These are phyloP conservation scores for Croton setiger DNA, from an alignment of 441 rosid species.

Conservation along the genomic window DNA sequence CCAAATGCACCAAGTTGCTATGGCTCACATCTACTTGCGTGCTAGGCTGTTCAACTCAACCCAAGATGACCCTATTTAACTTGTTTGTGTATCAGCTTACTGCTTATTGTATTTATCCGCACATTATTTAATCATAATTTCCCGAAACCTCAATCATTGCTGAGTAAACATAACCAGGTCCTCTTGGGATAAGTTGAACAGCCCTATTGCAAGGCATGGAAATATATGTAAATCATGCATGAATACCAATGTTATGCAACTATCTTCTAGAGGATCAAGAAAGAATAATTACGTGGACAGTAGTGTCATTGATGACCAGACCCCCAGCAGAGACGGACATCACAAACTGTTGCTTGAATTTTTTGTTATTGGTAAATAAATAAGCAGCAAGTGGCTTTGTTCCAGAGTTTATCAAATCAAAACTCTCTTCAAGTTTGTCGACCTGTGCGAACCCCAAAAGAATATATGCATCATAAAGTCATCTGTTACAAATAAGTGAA, in stretches of 20 bases:
- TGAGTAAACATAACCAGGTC: no score
- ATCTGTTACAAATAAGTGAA: background rate
- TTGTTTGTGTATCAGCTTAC: no score
- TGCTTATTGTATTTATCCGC: no score
- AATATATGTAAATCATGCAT: background rate
- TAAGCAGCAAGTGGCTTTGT: slow-evolving; percentile 94
- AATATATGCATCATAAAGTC: background rate
- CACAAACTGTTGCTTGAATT: slow-evolving; percentile 58
- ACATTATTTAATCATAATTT: no score
- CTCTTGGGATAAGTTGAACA: no score
- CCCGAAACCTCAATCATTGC: no score
- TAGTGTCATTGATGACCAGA: slow-evolving; percentile 67
- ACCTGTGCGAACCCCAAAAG: slow-evolving; percentile 22
- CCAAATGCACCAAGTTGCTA: background rate
- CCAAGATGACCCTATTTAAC: no score
- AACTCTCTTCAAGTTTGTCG: slow-evolving; percentile 32
- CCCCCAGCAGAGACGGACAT: slow-evolving; percentile 75
- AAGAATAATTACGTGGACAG: slow-evolving; percentile 52
- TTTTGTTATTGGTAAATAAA: slow-evolving; percentile 62
- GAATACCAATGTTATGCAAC: slow-evolving; percentile 16
- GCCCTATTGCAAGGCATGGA: background rate
- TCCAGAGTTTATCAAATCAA: slow-evolving; percentile 31
- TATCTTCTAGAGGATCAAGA: slow-evolving; percentile 13
- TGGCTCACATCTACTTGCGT: background rate
- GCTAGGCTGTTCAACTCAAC: no score